Evolutionary conservation across 2,329 filamentous ascomycete species (phyloP).

Genomic region (Epichloe sylvatica): DNA sequence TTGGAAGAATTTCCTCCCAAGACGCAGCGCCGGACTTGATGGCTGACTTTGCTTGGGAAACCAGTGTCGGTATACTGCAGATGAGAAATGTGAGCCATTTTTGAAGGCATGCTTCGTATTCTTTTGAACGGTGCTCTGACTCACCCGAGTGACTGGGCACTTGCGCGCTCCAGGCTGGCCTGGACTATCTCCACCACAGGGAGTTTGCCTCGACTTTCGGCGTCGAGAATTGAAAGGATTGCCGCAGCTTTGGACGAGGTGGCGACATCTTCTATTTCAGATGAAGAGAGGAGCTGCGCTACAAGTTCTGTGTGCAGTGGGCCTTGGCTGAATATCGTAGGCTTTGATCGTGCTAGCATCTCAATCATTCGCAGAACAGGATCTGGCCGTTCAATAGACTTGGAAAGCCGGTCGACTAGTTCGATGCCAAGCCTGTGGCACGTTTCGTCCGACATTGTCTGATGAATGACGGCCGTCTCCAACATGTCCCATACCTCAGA

Average conservation of each 20-base stretch:
- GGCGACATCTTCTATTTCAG: slow-evolving; percentile 30
- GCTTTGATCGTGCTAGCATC: slow-evolving; percentile 30
- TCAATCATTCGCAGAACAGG: slow-evolving; percentile 32
- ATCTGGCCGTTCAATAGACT: slow-evolving; percentile 15
- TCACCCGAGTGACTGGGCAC: slow-evolving; percentile 36
- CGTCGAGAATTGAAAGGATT: slow-evolving; percentile 33
- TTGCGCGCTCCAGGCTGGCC: slow-evolving; percentile 37
- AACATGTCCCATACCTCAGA: slow-evolving; percentile 30
- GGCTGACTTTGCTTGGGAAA: slow-evolving; percentile 29
- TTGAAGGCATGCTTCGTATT: background rate
- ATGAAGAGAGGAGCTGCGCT: slow-evolving; percentile 37
- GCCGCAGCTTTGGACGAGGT: slow-evolving; percentile 27
- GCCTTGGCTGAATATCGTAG: slow-evolving; percentile 30
- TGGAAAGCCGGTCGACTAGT: slow-evolving; percentile 21
- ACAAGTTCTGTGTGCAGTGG: slow-evolving; percentile 35
- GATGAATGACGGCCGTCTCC: slow-evolving; percentile 31
- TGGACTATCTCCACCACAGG: slow-evolving; percentile 39
- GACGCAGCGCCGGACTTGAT: slow-evolving; percentile 14
- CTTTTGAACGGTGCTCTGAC: slow-evolving; percentile 11
- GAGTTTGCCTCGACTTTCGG: slow-evolving; percentile 25
- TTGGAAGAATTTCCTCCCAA: slow-evolving; percentile 45
- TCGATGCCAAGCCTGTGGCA: slow-evolving; percentile 21
- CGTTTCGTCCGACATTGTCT: slow-evolving; percentile 23
- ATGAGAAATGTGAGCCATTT: background rate
- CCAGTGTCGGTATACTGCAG: slow-evolving; percentile 36